A percentile compares a stretch with the other conserved stretches of the same genome.
Conservation (phyloP, 768 basidiomycete genomes). For the Tulasnella sp. region DNA sequence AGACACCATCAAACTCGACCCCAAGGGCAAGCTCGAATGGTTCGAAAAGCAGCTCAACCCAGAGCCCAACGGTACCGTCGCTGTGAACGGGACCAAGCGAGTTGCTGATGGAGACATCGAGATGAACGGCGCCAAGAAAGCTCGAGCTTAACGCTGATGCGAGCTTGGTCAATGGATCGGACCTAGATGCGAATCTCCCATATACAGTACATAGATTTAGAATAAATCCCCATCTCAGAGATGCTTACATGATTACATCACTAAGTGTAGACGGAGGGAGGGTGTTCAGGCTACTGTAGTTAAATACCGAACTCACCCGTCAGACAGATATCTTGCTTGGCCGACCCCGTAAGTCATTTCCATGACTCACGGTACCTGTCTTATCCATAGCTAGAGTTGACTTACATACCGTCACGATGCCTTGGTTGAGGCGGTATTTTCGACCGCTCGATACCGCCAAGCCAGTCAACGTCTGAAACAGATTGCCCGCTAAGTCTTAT, state of each 20-base stretch:
- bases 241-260: background rate
- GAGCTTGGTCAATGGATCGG: background rate
- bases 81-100: conserved; percentile 11
- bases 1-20: conserved; percentile 67
- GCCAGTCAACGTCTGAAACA: too few relatives aligned
- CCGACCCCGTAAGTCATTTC: too few relatives aligned
- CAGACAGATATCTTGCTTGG: too few relatives aligned
- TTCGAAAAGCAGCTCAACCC: conserved; percentile 29
- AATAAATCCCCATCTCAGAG: background rate
- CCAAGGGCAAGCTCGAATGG: conserved; percentile 61
- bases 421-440: too few relatives aligned
- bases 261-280: too few relatives aligned
- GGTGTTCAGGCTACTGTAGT: too few relatives aligned
- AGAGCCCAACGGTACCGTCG: conserved; percentile 15
- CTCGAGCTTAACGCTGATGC: background rate
- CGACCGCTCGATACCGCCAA: too few relatives aligned
- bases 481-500: too few relatives aligned
- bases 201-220: background rate
- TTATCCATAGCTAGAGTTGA: too few relatives aligned
- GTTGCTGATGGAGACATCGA: background rate
- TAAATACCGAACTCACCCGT: too few relatives aligned
- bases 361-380: too few relatives aligned
- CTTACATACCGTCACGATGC: too few relatives aligned
- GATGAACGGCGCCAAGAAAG: conserved; percentile 5
- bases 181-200: background rate